Conservation (phyloP, 2,329 filamentous ascomycete genomes). For the Colletotrichum karsti region DNA sequence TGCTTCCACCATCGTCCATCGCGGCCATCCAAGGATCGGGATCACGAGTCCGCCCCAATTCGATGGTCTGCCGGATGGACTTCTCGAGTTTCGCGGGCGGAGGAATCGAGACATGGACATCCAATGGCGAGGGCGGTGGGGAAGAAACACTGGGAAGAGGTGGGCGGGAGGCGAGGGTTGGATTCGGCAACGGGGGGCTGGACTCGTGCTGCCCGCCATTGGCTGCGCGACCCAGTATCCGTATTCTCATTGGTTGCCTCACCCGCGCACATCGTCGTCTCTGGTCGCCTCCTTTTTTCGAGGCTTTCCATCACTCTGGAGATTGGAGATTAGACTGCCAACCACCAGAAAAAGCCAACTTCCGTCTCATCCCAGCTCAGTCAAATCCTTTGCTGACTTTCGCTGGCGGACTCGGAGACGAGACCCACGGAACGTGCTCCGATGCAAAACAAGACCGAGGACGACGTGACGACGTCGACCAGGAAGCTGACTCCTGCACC, state of each 20-base stretch:
- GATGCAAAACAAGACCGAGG: background rate
- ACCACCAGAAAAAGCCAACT: constrained; percentile 7
- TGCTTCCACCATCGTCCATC: too few relatives aligned
- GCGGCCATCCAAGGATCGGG: background rate
- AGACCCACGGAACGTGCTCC: constrained; percentile 18
- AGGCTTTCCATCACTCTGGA: constrained; percentile 22
- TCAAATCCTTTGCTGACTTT: background rate
- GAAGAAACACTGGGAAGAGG: background rate
- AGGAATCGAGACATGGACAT: constrained; percentile 12
- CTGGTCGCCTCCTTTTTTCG: constrained; percentile 27
- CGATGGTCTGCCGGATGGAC: background rate
- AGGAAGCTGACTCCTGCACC: constrained; percentile 27
- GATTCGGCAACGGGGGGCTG: constrained; percentile 23
- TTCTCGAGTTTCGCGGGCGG: background rate
- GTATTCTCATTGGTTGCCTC: constrained; percentile 24
- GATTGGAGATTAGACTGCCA: constrained; percentile 9
- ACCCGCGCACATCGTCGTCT: constrained; percentile 21
- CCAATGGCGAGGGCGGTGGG: background rate
- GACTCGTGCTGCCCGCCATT: constrained; percentile 13
- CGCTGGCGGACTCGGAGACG: background rate
- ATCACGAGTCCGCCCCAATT: constrained; percentile 16
- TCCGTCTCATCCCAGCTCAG: background rate
- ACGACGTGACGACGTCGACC: background rate
- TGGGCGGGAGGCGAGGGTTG: constrained; percentile 13
- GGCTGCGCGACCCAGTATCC: background rate